Percentiles rank a stretch among this genome's conserved stretches.
These are phyloP conservation scores for Trifolium pratense DNA, from an alignment of 306 rosid genomes.

Conservation along the genomic window DNA sequence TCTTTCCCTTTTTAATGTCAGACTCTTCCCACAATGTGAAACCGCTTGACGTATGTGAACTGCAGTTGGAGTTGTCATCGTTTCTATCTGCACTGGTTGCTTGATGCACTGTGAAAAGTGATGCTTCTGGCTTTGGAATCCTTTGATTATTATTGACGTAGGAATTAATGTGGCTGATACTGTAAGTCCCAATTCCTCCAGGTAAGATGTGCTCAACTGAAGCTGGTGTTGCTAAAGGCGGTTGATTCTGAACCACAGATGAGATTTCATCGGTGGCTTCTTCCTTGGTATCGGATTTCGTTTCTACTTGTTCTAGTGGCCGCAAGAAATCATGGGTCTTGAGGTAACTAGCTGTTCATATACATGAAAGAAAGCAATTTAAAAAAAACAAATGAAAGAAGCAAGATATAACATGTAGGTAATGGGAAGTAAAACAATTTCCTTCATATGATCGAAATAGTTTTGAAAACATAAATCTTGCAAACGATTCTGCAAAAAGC, in stretches of 20 bases:
- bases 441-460: conserved; percentile 4
- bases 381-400: too few relatives aligned
- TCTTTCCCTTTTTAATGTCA: conserved; percentile 76
- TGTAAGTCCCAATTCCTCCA: conserved; percentile 97
- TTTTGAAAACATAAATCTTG: not conserved
- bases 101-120: conserved; percentile 59
- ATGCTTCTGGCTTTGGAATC: conserved; percentile 78
- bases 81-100: conserved; percentile 65
- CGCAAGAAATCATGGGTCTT: conserved; percentile 94
- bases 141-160: conserved; percentile 60
- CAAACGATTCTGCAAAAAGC: conserved; percentile 11
- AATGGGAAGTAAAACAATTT: conserved; percentile 16
- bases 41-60: conserved; percentile 84
- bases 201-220: conserved; percentile 84
- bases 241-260: conserved; percentile 51
- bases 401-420: conserved; percentile 13
- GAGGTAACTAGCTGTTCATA: conserved; percentile 67
- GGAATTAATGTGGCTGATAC: conserved; percentile 75
- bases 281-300: conserved; percentile 60
- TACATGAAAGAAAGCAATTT: conserved; percentile 38
- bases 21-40: conserved; percentile 95
- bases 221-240: conserved; percentile 49
- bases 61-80: conserved; percentile 84
- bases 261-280: conserved; percentile 63
- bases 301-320: conserved; percentile 76